Base-by-base conservation (phyloP, 768 basidiomycete species). In the Leccinum longicurvipes region DNA sequence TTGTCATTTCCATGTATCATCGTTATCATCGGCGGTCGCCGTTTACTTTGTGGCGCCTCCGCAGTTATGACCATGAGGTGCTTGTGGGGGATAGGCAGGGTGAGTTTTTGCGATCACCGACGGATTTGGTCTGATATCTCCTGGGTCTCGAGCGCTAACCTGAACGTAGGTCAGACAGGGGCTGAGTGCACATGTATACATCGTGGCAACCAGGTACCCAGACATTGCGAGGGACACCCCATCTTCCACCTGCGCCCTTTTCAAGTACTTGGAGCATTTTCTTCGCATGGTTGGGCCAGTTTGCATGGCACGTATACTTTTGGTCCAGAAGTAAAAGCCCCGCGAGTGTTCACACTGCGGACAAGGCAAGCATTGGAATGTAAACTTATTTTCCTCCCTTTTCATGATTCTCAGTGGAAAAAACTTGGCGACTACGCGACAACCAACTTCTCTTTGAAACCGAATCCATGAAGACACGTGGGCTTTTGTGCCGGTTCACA, bases 291-390 rank as follows among this genome's bases (percentile, higher is more conserved):
- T 31, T 19, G 17, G 32, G 47, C n/a, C 21, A 47, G 34, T 50
- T 36, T 31, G 29, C 44, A 47, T 21, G 23, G 5, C 15, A 41
- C n/a, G 19, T 39, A 19, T 19, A 12, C 10, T 41, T 41, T 39
- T 4, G 36, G 19, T 41, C 11, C 5, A 11, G 10, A 46, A 11
- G 24, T 12, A 39, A 62, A 59, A 58, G 2, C 47, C 3, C 57
- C 54, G 61, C 54, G 58, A 61, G 36, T 19, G 39, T 62, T 63
- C 56, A 50, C 56, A 41, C 44, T 17, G 19, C 21, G 28, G 28
- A 17, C 36, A 9, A n/a, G 36, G 15, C 36, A 41, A 41, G 19
- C 12, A 41, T 41, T 41, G 39, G 39, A 41, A 41, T 11, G 19
- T 19, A 19, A 19, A 19, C 10, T 36, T 32, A 15, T n/a, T 19